Conservation (phyloP, 2,329 filamentous ascomycete species). For the Ambrosiella xylebori region DNA sequence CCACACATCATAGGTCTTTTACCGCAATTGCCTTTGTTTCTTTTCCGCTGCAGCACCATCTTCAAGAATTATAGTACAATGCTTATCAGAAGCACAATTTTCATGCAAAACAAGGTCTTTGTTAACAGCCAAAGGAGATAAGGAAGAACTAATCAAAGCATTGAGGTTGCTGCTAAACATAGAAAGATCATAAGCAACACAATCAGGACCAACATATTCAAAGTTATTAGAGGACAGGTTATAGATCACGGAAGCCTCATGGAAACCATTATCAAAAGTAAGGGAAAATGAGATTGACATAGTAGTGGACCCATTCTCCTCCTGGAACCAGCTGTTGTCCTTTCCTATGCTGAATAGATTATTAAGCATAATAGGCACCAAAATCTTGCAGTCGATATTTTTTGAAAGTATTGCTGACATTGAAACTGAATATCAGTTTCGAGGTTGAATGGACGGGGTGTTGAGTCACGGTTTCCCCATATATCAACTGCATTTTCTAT, state of each 20-base stretch:
- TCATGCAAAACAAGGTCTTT: background rate
- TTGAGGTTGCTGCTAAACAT: background rate
- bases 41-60: background rate
- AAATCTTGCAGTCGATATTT: background rate
- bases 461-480: slow-evolving; percentile 8
- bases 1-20: background rate
- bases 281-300: slow-evolving; percentile 5
- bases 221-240: background rate
- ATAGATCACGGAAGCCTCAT: slow-evolving; percentile 4
- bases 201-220: slow-evolving; percentile 1
- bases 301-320: background rate
- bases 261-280: slow-evolving; percentile 1
- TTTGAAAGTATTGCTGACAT: slow-evolving; percentile 5
- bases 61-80: background rate
- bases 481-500: slow-evolving; percentile 9
- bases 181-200: slow-evolving; percentile 2
- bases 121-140: background rate
- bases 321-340: background rate
- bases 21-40: background rate
- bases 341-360: slow-evolving; percentile 5
- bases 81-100: slow-evolving; percentile 1
- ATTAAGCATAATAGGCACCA: slow-evolving; percentile 8
- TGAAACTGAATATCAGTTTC: slow-evolving; percentile 4
- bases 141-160: background rate
- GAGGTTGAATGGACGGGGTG: background rate